These are phyloP conservation scores for Xylaria bambusicola DNA, from an alignment of 495 filamentous ascomycete species.

Conservation along the genomic window DNA sequence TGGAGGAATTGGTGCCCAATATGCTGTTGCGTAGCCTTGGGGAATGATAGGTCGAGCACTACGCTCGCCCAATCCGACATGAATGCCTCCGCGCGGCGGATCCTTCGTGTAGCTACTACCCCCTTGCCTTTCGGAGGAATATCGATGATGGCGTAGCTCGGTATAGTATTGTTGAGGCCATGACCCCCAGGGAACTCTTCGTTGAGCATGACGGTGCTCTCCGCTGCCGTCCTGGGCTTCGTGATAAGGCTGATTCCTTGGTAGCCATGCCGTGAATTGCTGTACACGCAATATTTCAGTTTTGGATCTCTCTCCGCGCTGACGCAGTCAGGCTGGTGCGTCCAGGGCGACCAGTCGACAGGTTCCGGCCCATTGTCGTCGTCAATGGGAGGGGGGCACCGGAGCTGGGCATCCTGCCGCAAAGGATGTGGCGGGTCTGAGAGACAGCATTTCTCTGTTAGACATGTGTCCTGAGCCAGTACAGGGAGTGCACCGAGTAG, in stretches of 20 bases:
- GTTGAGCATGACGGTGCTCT: constrained; percentile 28
- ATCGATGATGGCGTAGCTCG: constrained; percentile 29
- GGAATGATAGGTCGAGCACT: constrained; percentile 37
- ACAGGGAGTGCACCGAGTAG: not conserved
- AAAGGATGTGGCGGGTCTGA: constrained; percentile 13
- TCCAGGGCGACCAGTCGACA: constrained; percentile 40
- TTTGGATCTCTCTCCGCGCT: constrained; percentile 12
- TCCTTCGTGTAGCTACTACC: constrained; percentile 35
- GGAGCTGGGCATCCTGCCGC: constrained; percentile 20
- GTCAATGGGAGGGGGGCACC: constrained; percentile 31
- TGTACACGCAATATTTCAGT: constrained; percentile 40
- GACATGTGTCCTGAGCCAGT: not conserved
- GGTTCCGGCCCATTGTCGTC: constrained; percentile 17
- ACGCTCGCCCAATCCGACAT: constrained; percentile 42
- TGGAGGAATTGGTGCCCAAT: constrained; percentile 38
- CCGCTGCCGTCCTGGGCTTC: constrained; percentile 35
- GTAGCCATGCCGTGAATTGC: constrained; percentile 38
- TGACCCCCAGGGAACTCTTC: constrained; percentile 23
- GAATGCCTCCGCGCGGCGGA: constrained; percentile 35
- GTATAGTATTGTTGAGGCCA: constrained; percentile 5
- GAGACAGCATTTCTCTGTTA: constrained; percentile 14
- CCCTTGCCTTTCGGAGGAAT: constrained; percentile 44
- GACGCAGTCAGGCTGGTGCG: constrained; percentile 36
- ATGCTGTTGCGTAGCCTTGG: constrained; percentile 28
- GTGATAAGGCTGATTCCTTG: constrained; percentile 40